A percentile compares a stretch with the other conserved stretches of the same genome.
These are phyloP conservation scores for Naganishia cerealis DNA, from an alignment of 1,284 basidiomycete genomes.

Conservation along the genomic window DNA sequence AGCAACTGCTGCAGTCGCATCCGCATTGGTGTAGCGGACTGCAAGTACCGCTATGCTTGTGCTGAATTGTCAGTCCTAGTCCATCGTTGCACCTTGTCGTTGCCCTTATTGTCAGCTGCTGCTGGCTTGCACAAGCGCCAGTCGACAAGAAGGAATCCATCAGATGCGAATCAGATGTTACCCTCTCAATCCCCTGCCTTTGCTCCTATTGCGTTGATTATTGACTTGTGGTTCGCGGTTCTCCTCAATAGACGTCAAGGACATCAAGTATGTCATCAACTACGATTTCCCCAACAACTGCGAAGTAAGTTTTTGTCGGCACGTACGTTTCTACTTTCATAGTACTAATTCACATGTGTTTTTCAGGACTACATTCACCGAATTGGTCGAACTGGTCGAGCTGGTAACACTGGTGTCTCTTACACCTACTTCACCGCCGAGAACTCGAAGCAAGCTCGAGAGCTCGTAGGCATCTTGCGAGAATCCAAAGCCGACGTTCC, in stretches of 20 bases:
- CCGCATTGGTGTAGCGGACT: background rate
- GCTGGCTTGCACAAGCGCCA: no score
- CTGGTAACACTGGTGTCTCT: constrained; percentile 58
- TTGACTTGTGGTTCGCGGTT: constrained; percentile 20
- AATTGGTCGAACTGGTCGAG: constrained; percentile 62
- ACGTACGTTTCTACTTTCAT: background rate
- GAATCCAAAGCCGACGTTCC: constrained; percentile 89
- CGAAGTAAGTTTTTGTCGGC: constrained; percentile 77
- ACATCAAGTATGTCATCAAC: constrained; percentile 49
- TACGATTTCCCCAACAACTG: constrained; percentile 84
- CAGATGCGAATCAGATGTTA: no score
- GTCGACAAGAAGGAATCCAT: no score
- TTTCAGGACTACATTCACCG: constrained; percentile 58
- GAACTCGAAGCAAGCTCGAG: constrained; percentile 89
- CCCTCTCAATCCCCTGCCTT: background rate
- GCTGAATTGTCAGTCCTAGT: background rate
- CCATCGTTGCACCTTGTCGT: no score
- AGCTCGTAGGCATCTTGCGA: constrained; percentile 80
- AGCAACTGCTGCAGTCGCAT: background rate
- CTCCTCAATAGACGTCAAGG: constrained; percentile 49
- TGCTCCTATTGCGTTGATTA: constrained; percentile 30
- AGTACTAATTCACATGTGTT: constrained; percentile 45
- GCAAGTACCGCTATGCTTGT: background rate
- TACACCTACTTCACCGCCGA: constrained; percentile 96
- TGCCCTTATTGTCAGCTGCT: no score